These are phyloP conservation scores for Arthrobotrys sphaeroides DNA, from an alignment of 2,329 filamentous ascomycete species.

Conservation along the genomic window DNA sequence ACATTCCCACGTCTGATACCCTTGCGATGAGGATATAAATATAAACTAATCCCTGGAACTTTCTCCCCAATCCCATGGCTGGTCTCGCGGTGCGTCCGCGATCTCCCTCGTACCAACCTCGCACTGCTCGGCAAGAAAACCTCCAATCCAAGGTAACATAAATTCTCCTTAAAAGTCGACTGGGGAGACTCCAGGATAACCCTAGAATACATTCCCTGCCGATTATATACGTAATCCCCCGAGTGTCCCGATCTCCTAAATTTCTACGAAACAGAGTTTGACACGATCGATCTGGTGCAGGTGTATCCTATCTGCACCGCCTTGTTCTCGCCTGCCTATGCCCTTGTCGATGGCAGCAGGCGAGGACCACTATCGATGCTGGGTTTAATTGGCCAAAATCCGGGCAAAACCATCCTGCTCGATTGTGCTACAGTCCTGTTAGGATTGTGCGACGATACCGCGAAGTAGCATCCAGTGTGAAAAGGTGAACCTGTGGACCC, in stretches of 20 bases:
- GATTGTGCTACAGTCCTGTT: conserved; percentile 38
- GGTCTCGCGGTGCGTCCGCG: not conserved
- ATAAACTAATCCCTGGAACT: not conserved
- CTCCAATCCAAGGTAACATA: not conserved
- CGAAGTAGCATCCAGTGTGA: not conserved
- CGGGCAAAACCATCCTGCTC: conserved; percentile 5
- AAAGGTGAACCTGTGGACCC: conserved; percentile 6
- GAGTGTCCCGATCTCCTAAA: conserved; percentile 1
- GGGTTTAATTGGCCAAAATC: conserved; percentile 4
- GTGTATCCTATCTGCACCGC: conserved; percentile 12
- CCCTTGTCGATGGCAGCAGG: not conserved
- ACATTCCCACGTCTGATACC: not conserved
- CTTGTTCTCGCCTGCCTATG: not conserved
- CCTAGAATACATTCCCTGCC: not conserved
- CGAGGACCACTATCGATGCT: not conserved
- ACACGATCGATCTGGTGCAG: conserved; percentile 40
- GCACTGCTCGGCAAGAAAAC: not conserved
- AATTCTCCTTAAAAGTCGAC: not conserved
- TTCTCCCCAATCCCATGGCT: conserved; percentile 17
- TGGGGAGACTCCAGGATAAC: not conserved
- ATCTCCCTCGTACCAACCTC: not conserved
- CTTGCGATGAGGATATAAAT: conserved; percentile 7
- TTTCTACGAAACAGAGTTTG: conserved; percentile 32
- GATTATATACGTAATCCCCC: not conserved
- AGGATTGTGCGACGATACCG: conserved; percentile 33